Percentiles rank a stretch among this genome's conserved stretches.
Evolutionary conservation across 441 rosid genomes (phyloP).

Genomic region (Erodium texanum): DNA sequence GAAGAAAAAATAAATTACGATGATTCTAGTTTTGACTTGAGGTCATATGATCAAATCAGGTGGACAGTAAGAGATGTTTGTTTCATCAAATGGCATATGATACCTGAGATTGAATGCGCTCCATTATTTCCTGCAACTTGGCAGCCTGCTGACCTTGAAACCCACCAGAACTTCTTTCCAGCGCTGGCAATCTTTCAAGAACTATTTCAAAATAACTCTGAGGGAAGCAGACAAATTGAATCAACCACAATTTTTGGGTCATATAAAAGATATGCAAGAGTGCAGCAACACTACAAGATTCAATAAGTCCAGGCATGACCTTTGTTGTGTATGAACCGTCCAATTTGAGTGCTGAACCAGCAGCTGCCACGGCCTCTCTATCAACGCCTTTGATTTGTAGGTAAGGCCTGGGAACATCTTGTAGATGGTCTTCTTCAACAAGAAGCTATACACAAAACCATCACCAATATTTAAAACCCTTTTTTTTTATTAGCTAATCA

Average conservation of each 20-base stretch:
- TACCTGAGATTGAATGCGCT: constrained; percentile 91
- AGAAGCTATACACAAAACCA: constrained; percentile 48
- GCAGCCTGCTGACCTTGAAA: constrained; percentile 74
- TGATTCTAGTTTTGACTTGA: neutral
- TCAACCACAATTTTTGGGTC: neutral
- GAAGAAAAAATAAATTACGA: neutral
- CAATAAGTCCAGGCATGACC: constrained; percentile 36
- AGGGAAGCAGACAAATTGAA: neutral
- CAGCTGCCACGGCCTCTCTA: constrained; percentile 87
- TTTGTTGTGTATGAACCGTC: constrained; percentile 95
- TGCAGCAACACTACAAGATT: neutral
- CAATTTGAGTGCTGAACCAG: constrained; percentile 78
- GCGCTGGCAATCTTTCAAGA: constrained; percentile 65
- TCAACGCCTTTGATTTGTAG: constrained; percentile 92
- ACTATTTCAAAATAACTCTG: constrained; percentile 94
- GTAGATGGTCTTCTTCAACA: constrained; percentile 87
- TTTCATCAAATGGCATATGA: neutral
- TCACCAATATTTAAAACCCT: constrained; percentile 9
- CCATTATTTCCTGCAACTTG: constrained; percentile 84
- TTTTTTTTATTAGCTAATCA: too few relatives aligned
- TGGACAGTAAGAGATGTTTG: neutral
- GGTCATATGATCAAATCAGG: too few relatives aligned
- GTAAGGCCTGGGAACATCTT: constrained; percentile 71
- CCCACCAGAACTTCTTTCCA: constrained; percentile 65
- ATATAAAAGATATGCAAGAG: neutral